phyloP scores from a whole-genome alignment of 2,329 filamentous ascomycete genomes.

The Hypoxylon sp. region DNA sequence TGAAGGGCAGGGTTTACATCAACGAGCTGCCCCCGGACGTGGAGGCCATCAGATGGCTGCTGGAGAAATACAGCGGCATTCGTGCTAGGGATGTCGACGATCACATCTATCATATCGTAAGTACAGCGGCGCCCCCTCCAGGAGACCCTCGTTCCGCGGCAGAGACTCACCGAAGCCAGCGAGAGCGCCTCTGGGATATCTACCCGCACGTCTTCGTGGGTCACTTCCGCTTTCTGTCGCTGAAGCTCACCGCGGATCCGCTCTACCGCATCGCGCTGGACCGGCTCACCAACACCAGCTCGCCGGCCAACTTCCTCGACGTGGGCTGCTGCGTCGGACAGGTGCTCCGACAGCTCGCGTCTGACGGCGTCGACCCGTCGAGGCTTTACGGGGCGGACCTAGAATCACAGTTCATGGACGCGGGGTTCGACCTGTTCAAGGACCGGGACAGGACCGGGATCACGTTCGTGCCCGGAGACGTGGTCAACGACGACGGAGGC shows the following conservation, averaged over 20 bases:
- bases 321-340: conserved; percentile 61
- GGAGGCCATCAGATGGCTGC: conserved; percentile 36
- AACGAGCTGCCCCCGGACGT: conserved; percentile 42
- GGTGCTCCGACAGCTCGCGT: conserved; percentile 57
- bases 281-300: conserved; percentile 50
- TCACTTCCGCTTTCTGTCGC: conserved; percentile 58
- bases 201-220: conserved; percentile 56
- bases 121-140: background rate
- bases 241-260: conserved; percentile 52
- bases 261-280: conserved; percentile 54
- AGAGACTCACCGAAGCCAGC: conserved; percentile 42
- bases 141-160: background rate
- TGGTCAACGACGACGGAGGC: conserved; percentile 50
- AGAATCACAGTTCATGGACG: conserved; percentile 58
- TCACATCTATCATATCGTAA: conserved; percentile 43
- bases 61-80: conserved; percentile 44
- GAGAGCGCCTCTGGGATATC: conserved; percentile 56
- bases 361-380: conserved; percentile 57
- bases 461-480: conserved; percentile 60
- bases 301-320: conserved; percentile 55
- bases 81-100: conserved; percentile 39
- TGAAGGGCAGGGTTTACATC: conserved; percentile 37
- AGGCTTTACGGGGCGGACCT: conserved; percentile 61
- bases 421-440: conserved; percentile 71
- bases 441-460: conserved; percentile 59